Evolutionary conservation across 257 asterid species (phyloP), one percentile per base, ranked within the genome.

Genomic region (Solanum etuberosum): DNA sequence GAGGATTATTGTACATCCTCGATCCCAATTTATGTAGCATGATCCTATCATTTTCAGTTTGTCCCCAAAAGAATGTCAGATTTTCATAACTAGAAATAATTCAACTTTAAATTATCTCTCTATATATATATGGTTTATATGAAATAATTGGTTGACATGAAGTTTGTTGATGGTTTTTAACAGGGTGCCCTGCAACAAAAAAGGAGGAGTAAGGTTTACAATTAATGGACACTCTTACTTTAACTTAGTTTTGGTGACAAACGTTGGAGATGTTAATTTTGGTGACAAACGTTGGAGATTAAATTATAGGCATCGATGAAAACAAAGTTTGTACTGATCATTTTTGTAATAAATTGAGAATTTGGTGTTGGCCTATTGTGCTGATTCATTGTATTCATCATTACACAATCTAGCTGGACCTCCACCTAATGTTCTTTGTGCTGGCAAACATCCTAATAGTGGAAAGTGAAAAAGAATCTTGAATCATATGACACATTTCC

Each of bases 181-280:
- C 40, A 46, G 67, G 87, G 96, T 92, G 38, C 88, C 94, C 9
- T 92, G 96, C 77, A 48, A 67, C 2, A 93, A 93, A 87, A 94
- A 92, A 81, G 93, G 94, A 20, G 94, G 94, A 80, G 87, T 93
- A 86, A 90, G 95, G 78, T 92, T 93, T 71, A 94, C 95, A 32
- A 90, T 94, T 89, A 94, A 94, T 34, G 97, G 95, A 1, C 93
- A 94, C 89, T 89, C 94, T 13, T 93, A 87, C 88, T 94, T 94
- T 89, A 94, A 93, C 92, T 85, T 94, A 34, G 92, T 92, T 15
- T 38, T 93, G 77, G 83, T 93, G 29, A 90, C 94, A 40, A 93
- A 94, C 40, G 95, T 18, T 51, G 97, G 97, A 25, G 95, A 94
- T 72, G 88, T 93, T 80, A 93, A 91, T 70, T 87, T 38, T 93